Percentiles rank a stretch among this genome's conserved stretches.
These are phyloP conservation scores for Wickerhamomyces canadensis DNA, from an alignment of 805 yeast species.

Conservation along the genomic window DNA sequence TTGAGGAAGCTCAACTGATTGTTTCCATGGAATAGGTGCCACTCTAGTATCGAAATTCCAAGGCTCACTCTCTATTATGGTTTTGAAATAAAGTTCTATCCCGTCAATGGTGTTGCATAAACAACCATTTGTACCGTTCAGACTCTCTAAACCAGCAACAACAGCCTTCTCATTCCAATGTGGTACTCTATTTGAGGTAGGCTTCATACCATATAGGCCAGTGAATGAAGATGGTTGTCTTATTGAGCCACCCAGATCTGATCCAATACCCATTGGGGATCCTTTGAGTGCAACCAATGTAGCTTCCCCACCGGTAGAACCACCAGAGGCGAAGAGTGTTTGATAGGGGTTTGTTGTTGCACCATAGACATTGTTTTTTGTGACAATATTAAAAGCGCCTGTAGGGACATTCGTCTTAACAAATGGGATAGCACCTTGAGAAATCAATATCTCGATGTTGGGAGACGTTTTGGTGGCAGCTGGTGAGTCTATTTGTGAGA, in stretches of 20 bases:
- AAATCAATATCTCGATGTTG: conserved; percentile 32
- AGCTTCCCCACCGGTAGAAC: conserved; percentile 50
- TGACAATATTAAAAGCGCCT: conserved; percentile 40
- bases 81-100: conserved; percentile 26
- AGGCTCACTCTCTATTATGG: conserved; percentile 28
- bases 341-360: conserved; percentile 39
- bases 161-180: conserved; percentile 28
- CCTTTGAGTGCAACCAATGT: conserved; percentile 39
- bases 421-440: conserved; percentile 45
- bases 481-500: conserved; percentile 30
- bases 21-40: conserved; percentile 34
- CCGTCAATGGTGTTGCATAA: conserved; percentile 30
- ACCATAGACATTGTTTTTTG: conserved; percentile 39
- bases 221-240: conserved; percentile 40
- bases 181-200: conserved; percentile 38
- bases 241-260: conserved; percentile 47
- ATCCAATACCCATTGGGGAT: conserved; percentile 39
- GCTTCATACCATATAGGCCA: conserved; percentile 36
- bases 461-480: conserved; percentile 28
- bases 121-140: conserved; percentile 41
- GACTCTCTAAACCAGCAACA: conserved; percentile 32
- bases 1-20: conserved; percentile 18
- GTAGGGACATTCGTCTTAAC: conserved; percentile 47
- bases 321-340: conserved; percentile 36
- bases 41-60: conserved; percentile 36